Conservation (phyloP, 192 early-diverging fungal genomes). For the Phycomyces nitens region DNA sequence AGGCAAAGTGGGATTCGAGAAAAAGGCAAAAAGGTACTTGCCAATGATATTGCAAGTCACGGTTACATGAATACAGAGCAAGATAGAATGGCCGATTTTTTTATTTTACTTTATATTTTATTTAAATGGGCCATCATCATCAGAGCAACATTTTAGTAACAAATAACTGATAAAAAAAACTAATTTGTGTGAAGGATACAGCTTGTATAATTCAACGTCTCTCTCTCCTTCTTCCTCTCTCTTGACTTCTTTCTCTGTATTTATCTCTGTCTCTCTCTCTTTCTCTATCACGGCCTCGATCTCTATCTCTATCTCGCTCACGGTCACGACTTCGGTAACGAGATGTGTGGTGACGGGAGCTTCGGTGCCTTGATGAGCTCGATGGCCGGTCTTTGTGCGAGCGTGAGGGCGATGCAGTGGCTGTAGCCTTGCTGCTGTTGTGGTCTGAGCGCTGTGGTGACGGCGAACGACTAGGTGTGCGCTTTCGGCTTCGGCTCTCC, state of each 20-base stretch:
- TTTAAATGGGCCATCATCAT: too few species aligned
- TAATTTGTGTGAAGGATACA: too few species aligned
- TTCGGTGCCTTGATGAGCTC: constrained; percentile 18
- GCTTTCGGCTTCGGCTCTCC: neutral
- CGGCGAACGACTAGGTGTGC: neutral
- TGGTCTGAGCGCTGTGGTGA: neutral
- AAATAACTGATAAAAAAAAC: too few species aligned
- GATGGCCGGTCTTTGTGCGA: constrained; percentile 9
- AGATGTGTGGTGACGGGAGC: constrained; percentile 13
- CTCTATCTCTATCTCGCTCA: constrained; percentile 35
- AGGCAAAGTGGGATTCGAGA: too few species aligned
- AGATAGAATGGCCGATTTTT: too few species aligned
- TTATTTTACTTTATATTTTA: too few species aligned
- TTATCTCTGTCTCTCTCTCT: neutral
- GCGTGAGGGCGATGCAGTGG: neutral
- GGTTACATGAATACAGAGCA: too few species aligned
- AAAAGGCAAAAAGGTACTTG: too few species aligned
- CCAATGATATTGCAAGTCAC: too few species aligned
- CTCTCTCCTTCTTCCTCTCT: constrained; percentile 1
- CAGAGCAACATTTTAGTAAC: too few species aligned
- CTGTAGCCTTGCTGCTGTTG: neutral
- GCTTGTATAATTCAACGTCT: neutral
- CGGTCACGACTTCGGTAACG: constrained; percentile 33
- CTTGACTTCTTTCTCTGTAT: neutral
- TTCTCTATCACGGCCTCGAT: constrained; percentile 6